These are phyloP conservation scores for Panellus pusillus DNA, from an alignment of 768 basidiomycete species.

Conservation along the genomic window DNA sequence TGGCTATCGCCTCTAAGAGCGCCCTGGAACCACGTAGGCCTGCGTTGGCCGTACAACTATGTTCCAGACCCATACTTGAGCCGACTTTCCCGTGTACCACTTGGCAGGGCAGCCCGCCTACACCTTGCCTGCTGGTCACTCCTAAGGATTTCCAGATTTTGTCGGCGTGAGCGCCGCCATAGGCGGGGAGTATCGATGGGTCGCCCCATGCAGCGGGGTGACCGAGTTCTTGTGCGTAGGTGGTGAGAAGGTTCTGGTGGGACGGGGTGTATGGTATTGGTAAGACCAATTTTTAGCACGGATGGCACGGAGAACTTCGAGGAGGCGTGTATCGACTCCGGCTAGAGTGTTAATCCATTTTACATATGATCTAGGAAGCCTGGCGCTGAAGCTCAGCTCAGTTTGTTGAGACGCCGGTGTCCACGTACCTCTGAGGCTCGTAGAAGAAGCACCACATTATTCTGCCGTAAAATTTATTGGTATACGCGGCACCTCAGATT, in stretches of 20 bases:
- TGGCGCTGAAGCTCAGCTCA: conserved; percentile 24
- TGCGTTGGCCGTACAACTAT: conserved; percentile 63
- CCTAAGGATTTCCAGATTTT: conserved; percentile 57
- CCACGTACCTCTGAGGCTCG: conserved; percentile 60
- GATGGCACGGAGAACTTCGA: conserved; percentile 52
- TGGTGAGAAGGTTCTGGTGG: conserved; percentile 41
- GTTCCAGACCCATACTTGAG: conserved; percentile 43
- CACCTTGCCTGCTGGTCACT: conserved; percentile 47
- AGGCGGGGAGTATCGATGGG: conserved; percentile 56
- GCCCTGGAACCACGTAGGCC: conserved; percentile 52
- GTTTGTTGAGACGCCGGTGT: not conserved
- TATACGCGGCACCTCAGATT: not conserved
- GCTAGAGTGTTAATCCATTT: conserved; percentile 79
- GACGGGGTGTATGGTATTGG: conserved; percentile 35
- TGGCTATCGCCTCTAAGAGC: conserved; percentile 60
- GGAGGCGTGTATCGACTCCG: conserved; percentile 60
- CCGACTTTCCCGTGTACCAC: conserved; percentile 65
- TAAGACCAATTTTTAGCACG: conserved; percentile 65
- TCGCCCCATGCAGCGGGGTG: conserved; percentile 65
- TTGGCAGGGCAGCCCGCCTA: conserved; percentile 75
- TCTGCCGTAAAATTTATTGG: conserved; percentile 34
- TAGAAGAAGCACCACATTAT: conserved; percentile 93
- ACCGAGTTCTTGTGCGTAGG: conserved; percentile 56
- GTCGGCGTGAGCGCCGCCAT: conserved; percentile 55
- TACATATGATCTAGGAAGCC: conserved; percentile 65